phyloP scores from a whole-genome alignment of 345 rosid genomes.

The sweet orange (Citrus sinensis) region DNA sequence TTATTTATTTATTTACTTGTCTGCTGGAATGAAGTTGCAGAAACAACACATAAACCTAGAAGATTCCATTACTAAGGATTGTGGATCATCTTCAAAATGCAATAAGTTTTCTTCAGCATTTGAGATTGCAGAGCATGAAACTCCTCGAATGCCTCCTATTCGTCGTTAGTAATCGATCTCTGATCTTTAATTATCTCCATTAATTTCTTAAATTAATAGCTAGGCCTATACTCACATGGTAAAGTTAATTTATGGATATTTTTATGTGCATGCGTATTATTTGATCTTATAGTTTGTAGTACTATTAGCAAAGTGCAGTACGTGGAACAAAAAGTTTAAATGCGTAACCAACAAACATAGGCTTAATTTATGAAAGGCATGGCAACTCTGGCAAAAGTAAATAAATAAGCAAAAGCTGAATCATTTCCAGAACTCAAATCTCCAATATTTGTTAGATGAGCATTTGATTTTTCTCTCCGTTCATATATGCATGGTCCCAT shows the following conservation, averaged over 20 bases:
- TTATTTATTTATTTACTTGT: not conserved
- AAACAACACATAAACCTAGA: constrained; percentile 42
- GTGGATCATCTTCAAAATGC: constrained; percentile 63
- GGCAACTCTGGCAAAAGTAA: constrained; percentile 15
- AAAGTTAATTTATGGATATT: not conserved
- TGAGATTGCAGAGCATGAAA: constrained; percentile 48
- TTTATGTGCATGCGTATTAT: not conserved
- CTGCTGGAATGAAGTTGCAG: constrained; percentile 38
- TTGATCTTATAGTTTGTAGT: not conserved
- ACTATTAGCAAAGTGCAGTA: not conserved
- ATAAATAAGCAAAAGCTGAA: constrained; percentile 3
- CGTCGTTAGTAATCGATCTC: constrained; percentile 49
- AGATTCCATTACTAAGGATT: constrained; percentile 42
- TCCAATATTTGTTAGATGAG: not conserved
- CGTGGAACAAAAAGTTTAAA: not conserved
- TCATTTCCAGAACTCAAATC: not conserved
- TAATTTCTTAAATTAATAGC: not conserved
- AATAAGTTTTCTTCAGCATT: constrained; percentile 38
- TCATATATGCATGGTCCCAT: constrained; percentile 8
- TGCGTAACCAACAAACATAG: constrained; percentile 13
- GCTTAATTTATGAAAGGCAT: constrained; percentile 4
- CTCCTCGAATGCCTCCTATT: constrained; percentile 72
- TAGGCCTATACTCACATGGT: not conserved
- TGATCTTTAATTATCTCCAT: constrained; percentile 7
- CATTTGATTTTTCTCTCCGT: not conserved